Percentiles rank a stretch among this genome's conserved stretches.
Conservation (phyloP, 257 asterid species). For the Solanum lignicaule region DNA sequence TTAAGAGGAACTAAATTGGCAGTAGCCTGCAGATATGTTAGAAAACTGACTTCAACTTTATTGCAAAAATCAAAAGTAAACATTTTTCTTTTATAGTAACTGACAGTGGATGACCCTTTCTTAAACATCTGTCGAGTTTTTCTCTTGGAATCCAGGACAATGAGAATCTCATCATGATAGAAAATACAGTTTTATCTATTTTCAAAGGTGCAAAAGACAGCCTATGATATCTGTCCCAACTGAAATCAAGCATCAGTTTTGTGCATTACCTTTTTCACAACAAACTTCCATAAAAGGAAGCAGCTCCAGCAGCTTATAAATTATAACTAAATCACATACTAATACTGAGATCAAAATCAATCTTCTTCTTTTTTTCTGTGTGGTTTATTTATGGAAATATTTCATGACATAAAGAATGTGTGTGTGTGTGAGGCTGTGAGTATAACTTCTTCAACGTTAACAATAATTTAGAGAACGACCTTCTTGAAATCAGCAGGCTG, state of each 20-base stretch:
- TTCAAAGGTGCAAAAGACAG: neutral
- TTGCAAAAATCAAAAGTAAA: neutral
- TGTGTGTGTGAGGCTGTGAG: neutral
- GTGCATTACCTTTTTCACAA: neutral
- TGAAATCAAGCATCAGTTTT: neutral
- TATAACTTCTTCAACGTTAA: neutral
- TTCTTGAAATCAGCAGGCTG: neutral
- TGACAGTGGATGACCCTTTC: neutral
- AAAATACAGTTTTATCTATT: neutral
- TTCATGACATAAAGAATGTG: neutral
- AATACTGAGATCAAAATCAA: neutral
- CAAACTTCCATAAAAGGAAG: neutral
- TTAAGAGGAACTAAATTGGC: slow-evolving; percentile 54
- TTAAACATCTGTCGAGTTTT: neutral
- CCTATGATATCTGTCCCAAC: neutral
- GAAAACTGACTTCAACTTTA: neutral
- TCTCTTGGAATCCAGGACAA: neutral
- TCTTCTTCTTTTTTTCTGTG: neutral
- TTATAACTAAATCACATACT: neutral
- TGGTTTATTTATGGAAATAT: neutral
- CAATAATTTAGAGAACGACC: neutral
- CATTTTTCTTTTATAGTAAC: neutral
- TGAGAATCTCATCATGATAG: neutral
- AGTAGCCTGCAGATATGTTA: slow-evolving; percentile 33
- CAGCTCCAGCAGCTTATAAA: neutral